phyloP scores from a whole-genome alignment of 768 basidiomycete genomes.

The Tremella fuciformis region DNA sequence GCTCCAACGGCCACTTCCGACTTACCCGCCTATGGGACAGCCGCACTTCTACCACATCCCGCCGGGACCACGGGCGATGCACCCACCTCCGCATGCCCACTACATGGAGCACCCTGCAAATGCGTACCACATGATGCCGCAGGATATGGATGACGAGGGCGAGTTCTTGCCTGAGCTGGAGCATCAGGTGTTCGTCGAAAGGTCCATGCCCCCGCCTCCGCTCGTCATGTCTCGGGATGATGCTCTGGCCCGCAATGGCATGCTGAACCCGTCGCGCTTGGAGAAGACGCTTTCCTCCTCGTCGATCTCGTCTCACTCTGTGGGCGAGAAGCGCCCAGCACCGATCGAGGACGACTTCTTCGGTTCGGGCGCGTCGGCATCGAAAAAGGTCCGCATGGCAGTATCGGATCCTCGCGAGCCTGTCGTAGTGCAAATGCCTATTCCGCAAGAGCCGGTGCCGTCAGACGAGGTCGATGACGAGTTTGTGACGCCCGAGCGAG shows the following conservation, averaged over 20 bases:
- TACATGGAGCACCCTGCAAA: background rate
- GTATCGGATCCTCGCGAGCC: conserved; percentile 17
- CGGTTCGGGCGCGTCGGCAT: conserved; percentile 29
- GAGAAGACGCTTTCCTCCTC: conserved; percentile 7
- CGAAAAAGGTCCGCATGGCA: conserved; percentile 35
- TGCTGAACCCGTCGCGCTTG: conserved; percentile 36
- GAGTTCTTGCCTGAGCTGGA: conserved; percentile 34
- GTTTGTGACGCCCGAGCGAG: conserved; percentile 42
- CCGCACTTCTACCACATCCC: background rate
- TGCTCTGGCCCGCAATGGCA: conserved; percentile 9
- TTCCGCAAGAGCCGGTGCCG: conserved; percentile 23
- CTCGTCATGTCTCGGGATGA: conserved; percentile 6
- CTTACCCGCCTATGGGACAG: background rate
- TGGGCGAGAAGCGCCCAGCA: conserved; percentile 19
- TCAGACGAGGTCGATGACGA: conserved; percentile 21
- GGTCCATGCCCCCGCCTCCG: background rate
- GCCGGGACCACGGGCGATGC: background rate
- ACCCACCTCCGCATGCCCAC: conserved; percentile 4
- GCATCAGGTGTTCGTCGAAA: conserved; percentile 15
- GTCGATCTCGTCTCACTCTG: conserved; percentile 1
- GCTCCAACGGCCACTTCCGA: background rate
- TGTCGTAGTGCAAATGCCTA: conserved; percentile 26
- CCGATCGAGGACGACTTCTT: conserved; percentile 25
- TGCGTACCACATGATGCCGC: conserved; percentile 2
- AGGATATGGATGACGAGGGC: conserved; percentile 28